These are phyloP conservation scores for Vitis rotundifolia DNA, from an alignment of 164 flowering plant genomes.

Conservation along the genomic window DNA sequence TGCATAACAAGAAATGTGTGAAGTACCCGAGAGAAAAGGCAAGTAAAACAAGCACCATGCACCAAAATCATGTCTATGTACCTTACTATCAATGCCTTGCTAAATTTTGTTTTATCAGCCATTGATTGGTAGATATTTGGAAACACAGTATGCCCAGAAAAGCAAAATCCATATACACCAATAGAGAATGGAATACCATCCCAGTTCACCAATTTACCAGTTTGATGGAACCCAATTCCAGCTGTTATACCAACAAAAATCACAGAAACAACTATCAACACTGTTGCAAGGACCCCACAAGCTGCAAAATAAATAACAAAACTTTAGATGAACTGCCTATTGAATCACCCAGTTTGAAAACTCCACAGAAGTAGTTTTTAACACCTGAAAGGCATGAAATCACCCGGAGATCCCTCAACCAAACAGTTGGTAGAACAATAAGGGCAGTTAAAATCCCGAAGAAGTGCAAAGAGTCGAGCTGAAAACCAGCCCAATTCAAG, in stretches of 20 bases:
- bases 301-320: slow-evolving; percentile 48
- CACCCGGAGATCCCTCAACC: slow-evolving; percentile 75
- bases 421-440: slow-evolving; percentile 81
- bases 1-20: slow-evolving; percentile 33
- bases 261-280: slow-evolving; percentile 57
- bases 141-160: slow-evolving; percentile 82
- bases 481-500: slow-evolving; percentile 53
- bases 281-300: slow-evolving; percentile 80
- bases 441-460: slow-evolving; percentile 70
- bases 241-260: slow-evolving; percentile 54
- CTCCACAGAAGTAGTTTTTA: neutral
- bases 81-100: slow-evolving; percentile 63
- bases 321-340: slow-evolving; percentile 1
- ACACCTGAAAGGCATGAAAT: slow-evolving; percentile 88
- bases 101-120: slow-evolving; percentile 75
- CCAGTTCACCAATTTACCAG: slow-evolving; percentile 60
- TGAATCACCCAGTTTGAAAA: neutral
- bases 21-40: neutral
- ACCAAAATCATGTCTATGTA: slow-evolving; percentile 21
- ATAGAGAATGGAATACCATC: slow-evolving; percentile 75
- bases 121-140: slow-evolving; percentile 95
- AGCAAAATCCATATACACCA: slow-evolving; percentile 92
- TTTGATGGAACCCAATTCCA: slow-evolving; percentile 68
- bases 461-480: slow-evolving; percentile 67
- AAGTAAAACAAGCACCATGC: neutral